Base-by-base conservation (phyloP, 176 grass and related monocot genomes). In the Musa schizocarpa region DNA sequence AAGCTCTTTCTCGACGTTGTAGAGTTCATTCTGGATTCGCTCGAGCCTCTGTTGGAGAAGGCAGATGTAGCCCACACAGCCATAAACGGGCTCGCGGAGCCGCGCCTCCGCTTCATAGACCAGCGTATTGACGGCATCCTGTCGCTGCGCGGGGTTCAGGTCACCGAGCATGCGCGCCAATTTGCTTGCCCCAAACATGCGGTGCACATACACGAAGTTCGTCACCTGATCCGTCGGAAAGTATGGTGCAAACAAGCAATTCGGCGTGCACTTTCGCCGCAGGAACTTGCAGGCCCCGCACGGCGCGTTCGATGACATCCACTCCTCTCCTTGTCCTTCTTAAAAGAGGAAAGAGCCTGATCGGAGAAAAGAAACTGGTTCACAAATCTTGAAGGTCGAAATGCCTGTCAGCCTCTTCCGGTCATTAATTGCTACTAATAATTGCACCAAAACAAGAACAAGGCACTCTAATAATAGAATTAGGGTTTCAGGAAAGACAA, bases 201-300 rank as follows among this genome's bases (percentile, higher is more conserved):
- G 77, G 86, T 96, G 92, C 76, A 91, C 84, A 1, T 81, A 77
- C 53, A 81, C 86, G 69, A 96, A 96, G 72, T 85, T 85, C 66
- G 76, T 76, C 69, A 76, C 78, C 80, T 20, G 73, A 66, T 72
- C 29, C 74, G 2, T 16, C 69, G 62, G 64, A 65, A 96, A 96
- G 65, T 96, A 84, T 26, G 92, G 92, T 66, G 92, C 88, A 65
- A 96, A 96, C 74, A 96, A 77, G 79, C 88, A 96, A 43, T 79
- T 86, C 10, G 76, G 80, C 55, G 76, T 82, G 80, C 89, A 96
- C 67, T 87, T 87, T 81, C 92, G 89, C 57, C 92, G 86, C 83
- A 92, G 84, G 82, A 96, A 92, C 89, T 96, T 96, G 87, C 92
- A 92, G 69, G 89, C 92, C 43, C 86, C 92, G 77, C 92, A 96